Evolutionary conservation across 495 filamentous ascomycete genomes (phyloP), one percentile per base, ranked within the genome.

Genomic region (Peziza echinospora): DNA sequence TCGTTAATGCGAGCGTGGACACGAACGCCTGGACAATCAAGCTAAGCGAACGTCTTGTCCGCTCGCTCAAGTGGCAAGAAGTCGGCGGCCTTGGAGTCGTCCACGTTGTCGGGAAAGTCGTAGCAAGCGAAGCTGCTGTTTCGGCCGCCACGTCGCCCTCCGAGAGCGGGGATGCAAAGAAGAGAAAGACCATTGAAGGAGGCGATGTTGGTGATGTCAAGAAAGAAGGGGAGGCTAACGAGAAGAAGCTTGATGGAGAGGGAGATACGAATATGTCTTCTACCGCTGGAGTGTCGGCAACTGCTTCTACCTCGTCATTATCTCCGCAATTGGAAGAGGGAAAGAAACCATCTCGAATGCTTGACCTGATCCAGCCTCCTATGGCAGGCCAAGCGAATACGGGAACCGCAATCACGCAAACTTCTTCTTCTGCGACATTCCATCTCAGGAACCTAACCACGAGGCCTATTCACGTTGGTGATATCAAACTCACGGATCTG

Each of bases 1-100:
- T 67, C 2, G 69, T 96, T 43, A 76, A 96, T 60, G 89, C 87
- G 11, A 93, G 85, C 53, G 86, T 96, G 28, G 89, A 99, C 55
- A 96, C 86, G 5, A 96, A 94, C 59, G 87, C 89, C 21, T 99
- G 89, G 89, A 77, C 79, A 23, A 80, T 96, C 43, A 93, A 84
- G 56, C 70, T 99, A 24, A 82, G 80, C 47, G 82, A 85, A 49
- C 65, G 70, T 34, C 73, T 99, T 22, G 77, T 89, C 24, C 78
- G 79, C 53, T 73, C 78, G 21, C 65, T 99, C 21, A 83, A 81
- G 57, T 96, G 91, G 89, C 91, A 96, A 67, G 82, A 85, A 45
- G 84, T 96, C 43, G 72, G 78, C 51, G 84, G 78, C 5, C 65
- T 96, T 5, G 84, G 84, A 30, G 82, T 99, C 37, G 87, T 91